A percentile compares a stretch with the other conserved stretches of the same genome.
These are phyloP conservation scores for Spergularia bocconei DNA, from an alignment of 148 eudicot genomes.

Conservation along the genomic window DNA sequence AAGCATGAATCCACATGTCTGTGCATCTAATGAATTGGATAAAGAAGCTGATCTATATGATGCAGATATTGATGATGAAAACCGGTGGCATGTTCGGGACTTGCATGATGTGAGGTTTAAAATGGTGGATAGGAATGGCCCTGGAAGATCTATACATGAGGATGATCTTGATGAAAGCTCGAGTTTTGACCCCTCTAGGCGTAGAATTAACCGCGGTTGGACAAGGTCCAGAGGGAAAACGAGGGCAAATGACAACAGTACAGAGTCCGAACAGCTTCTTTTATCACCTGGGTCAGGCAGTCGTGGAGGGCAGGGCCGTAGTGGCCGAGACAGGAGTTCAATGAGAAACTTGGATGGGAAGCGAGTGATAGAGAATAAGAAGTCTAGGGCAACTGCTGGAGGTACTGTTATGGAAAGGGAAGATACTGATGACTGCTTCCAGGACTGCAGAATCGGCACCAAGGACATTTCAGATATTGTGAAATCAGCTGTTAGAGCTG, in stretches of 20 bases:
- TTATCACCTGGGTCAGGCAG: slow-evolving; percentile 67
- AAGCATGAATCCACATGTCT: slow-evolving; percentile 25
- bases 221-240: slow-evolving; percentile 49
- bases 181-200: slow-evolving; percentile 61
- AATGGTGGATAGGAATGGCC: slow-evolving; percentile 42
- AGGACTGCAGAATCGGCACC: slow-evolving; percentile 72
- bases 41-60: slow-evolving; percentile 36
- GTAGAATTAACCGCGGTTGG: slow-evolving; percentile 48
- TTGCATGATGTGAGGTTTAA: slow-evolving; percentile 49
- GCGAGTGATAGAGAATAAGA: slow-evolving; percentile 42
- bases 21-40: slow-evolving; percentile 42
- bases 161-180: slow-evolving; percentile 56
- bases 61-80: slow-evolving; percentile 49
- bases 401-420: slow-evolving; percentile 45
- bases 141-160: slow-evolving; percentile 45
- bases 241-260: slow-evolving; percentile 42
- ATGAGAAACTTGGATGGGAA: slow-evolving; percentile 43
- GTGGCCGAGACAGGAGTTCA: slow-evolving; percentile 44
- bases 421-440: slow-evolving; percentile 74
- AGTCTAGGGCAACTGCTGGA: slow-evolving; percentile 39
- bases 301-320: slow-evolving; percentile 55
- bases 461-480: slow-evolving; percentile 83
- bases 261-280: slow-evolving; percentile 54
- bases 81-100: slow-evolving; percentile 48
- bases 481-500: slow-evolving; percentile 84